Evolutionary conservation across 169 alveolate species (phyloP).

Genomic region (Plasmodium chabaudi): DNA sequence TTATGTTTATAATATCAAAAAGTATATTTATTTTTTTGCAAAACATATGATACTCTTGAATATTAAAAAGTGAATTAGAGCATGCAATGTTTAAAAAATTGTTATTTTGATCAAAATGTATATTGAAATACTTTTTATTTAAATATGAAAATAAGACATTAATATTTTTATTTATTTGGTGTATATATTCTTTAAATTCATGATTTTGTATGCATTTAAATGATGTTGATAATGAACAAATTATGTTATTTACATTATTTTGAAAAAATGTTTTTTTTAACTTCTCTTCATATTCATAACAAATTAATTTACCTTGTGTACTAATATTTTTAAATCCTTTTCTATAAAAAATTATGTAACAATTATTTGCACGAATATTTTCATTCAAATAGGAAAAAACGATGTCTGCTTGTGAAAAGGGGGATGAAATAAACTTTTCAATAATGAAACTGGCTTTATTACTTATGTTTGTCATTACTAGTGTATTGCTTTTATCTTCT

Average conservation of each 20-base stretch:
- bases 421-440: slow-evolving; percentile 41
- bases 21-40: slow-evolving; percentile 36
- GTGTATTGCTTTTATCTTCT: slow-evolving; percentile 3
- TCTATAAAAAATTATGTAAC: slow-evolving; percentile 52
- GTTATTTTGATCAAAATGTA: slow-evolving; percentile 40
- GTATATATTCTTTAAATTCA: slow-evolving; percentile 54
- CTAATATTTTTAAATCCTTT: slow-evolving; percentile 39
- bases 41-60: slow-evolving; percentile 39
- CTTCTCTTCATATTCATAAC: slow-evolving; percentile 56
- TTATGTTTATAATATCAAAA: slow-evolving; percentile 39
- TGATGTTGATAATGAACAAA: slow-evolving; percentile 54
- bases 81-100: slow-evolving; percentile 37
- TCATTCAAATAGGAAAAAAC: slow-evolving; percentile 63
- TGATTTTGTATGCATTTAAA: slow-evolving; percentile 48
- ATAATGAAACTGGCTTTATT: slow-evolving; percentile 60
- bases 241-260: slow-evolving; percentile 36
- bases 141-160: slow-evolving; percentile 14
- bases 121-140: slow-evolving; percentile 18
- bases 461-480: slow-evolving; percentile 52
- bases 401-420: slow-evolving; percentile 45
- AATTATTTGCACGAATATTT: slow-evolving; percentile 66
- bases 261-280: slow-evolving; percentile 31
- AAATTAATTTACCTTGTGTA: slow-evolving; percentile 45
- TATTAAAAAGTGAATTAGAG: slow-evolving; percentile 11
- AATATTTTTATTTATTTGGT: slow-evolving; percentile 35